Evolutionary conservation across 805 yeast genomes (phyloP).

Genomic region (Lipomyces yamadae): DNA sequence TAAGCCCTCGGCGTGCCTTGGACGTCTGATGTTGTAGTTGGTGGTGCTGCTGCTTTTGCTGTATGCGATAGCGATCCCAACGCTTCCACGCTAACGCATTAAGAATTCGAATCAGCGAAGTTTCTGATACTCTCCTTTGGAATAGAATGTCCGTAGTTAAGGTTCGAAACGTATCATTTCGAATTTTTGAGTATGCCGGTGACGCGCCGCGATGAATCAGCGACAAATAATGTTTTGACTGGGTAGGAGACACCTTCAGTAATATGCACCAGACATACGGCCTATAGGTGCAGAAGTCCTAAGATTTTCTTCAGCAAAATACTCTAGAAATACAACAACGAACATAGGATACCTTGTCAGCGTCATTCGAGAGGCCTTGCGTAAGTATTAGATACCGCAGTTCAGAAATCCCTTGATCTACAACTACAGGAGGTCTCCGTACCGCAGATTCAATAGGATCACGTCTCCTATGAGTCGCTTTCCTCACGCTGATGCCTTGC

Average conservation of each 20-base stretch:
- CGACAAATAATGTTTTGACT: slow-evolving; percentile 59
- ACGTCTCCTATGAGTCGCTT: slow-evolving; percentile 10
- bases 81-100: slow-evolving; percentile 65
- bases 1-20: slow-evolving; percentile 18
- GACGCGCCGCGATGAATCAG: slow-evolving; percentile 64
- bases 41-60: slow-evolving; percentile 22
- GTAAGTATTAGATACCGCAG: slow-evolving; percentile 33
- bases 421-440: slow-evolving; percentile 25
- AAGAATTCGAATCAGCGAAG: slow-evolving; percentile 66
- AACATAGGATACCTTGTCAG: slow-evolving; percentile 17
- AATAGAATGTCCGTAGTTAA: slow-evolving; percentile 73
- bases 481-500: not conserved
- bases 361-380: slow-evolving; percentile 33
- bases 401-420: slow-evolving; percentile 35
- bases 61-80: slow-evolving; percentile 18
- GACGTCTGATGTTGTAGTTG: slow-evolving; percentile 29
- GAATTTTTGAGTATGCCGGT: slow-evolving; percentile 66
- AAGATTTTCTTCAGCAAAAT: not conserved
- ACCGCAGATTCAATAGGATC: slow-evolving; percentile 30
- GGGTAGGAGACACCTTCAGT: slow-evolving; percentile 62
- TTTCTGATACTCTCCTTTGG: slow-evolving; percentile 69
- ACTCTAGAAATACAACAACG: not conserved
- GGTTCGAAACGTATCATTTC: slow-evolving; percentile 85
- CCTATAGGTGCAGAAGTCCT: slow-evolving; percentile 66
- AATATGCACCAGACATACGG: slow-evolving; percentile 82